Percentiles rank a stretch among this genome's conserved stretches.
Evolutionary conservation across 2,329 filamentous ascomycete genomes (phyloP).

Genomic region (Phyllosticta citribraziliensis): DNA sequence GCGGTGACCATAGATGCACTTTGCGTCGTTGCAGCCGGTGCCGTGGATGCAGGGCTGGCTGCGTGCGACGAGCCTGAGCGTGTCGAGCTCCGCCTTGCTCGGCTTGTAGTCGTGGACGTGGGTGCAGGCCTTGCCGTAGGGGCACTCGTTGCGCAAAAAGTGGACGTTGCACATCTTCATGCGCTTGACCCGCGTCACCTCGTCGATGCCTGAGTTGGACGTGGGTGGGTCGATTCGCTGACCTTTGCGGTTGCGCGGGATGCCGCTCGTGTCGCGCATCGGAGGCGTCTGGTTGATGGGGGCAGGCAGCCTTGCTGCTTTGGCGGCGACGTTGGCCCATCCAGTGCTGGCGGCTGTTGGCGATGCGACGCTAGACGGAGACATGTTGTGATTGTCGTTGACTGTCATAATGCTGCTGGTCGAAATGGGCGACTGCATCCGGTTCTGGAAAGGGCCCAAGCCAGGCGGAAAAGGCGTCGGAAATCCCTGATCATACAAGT

Average conservation of each 20-base stretch:
- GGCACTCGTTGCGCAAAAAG: conserved; percentile 49
- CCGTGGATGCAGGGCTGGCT: conserved; percentile 54
- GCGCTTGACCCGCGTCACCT: conserved; percentile 51
- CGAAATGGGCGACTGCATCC: neutral
- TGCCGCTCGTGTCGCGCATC: conserved; percentile 6
- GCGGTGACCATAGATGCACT: conserved; percentile 55
- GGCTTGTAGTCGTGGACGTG: conserved; percentile 47
- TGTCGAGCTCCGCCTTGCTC: conserved; percentile 42
- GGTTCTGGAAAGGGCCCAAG: neutral
- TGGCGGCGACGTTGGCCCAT: conserved; percentile 9
- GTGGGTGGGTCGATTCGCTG: conserved; percentile 48
- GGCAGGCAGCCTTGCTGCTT: conserved; percentile 8
- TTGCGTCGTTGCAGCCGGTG: conserved; percentile 46
- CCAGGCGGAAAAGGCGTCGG: conserved; percentile 4
- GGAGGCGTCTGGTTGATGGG: neutral
- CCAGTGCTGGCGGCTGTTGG: conserved; percentile 4
- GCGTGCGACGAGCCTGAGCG: conserved; percentile 49
- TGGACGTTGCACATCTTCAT: conserved; percentile 55
- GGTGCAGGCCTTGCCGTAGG: conserved; percentile 44
- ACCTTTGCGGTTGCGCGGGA: conserved; percentile 48
- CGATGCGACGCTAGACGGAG: neutral
- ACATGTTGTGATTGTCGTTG: neutral
- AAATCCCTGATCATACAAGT: conserved; percentile 13
- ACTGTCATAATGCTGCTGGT: neutral
- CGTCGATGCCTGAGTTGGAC: conserved; percentile 43